Conservation (phyloP, 805 yeast species). For the Yarrowia keelungensis region DNA sequence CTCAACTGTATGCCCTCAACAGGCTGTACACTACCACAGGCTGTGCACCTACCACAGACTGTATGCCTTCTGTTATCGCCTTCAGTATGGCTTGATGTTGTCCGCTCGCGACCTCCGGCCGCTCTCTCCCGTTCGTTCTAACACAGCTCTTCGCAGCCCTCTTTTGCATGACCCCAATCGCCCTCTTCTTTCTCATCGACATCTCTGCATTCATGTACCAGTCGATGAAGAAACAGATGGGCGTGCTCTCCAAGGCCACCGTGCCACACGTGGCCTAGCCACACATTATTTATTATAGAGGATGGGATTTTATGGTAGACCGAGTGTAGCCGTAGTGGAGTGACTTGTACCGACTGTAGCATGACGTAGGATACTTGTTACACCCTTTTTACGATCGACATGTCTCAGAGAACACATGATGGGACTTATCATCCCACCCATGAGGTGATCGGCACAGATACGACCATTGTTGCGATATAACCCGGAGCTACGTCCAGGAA, state of each 20-base stretch:
- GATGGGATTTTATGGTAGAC: too few relatives aligned
- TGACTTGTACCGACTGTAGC: neutral
- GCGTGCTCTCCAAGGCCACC: conserved; percentile 31
- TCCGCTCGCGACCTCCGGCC: neutral
- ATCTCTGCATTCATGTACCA: conserved; percentile 38
- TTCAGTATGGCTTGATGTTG: too few relatives aligned
- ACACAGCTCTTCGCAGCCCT: conserved; percentile 37
- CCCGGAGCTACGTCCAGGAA: too few relatives aligned
- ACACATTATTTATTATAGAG: conserved; percentile 7
- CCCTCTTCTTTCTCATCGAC: conserved; percentile 33
- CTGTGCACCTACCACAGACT: too few relatives aligned
- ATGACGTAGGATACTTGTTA: too few relatives aligned
- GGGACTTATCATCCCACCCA: conserved; percentile 3
- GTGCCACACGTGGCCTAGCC: conserved; percentile 28
- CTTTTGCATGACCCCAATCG: conserved; percentile 36
- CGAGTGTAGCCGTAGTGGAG: too few relatives aligned
- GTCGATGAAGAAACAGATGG: conserved; percentile 35
- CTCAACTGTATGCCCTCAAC: too few relatives aligned
- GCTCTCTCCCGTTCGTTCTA: neutral
- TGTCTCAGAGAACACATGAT: conserved; percentile 15
- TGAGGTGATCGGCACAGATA: conserved; percentile 6
- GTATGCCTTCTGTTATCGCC: too few relatives aligned
- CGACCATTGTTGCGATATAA: conserved; percentile 5
- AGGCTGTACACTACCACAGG: too few relatives aligned
- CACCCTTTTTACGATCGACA: neutral